Conservation (phyloP, 208 protist genomes). For the Entamoeba invadens region DNA sequence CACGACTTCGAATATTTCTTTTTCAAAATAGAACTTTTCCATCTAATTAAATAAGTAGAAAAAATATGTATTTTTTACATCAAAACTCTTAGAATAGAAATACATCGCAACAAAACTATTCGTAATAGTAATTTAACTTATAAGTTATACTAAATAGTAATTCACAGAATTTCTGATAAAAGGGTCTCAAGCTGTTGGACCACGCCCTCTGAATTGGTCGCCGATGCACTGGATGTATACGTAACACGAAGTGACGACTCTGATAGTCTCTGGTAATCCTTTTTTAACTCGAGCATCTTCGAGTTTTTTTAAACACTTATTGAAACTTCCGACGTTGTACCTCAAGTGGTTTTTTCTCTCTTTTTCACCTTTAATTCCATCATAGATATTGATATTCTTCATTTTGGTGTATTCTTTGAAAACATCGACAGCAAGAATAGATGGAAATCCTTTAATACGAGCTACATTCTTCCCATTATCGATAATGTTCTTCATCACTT, state of each 20-base stretch:
- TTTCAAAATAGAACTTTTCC: too few relatives aligned
- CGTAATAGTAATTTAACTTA: too few relatives aligned
- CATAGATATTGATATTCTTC: background rate
- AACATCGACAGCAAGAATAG: background rate
- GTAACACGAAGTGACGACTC: background rate
- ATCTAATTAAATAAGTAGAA: background rate
- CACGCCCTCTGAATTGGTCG: background rate
- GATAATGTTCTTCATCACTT: background rate
- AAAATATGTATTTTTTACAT: background rate
- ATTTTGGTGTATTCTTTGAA: background rate
- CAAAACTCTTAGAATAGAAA: too few relatives aligned
- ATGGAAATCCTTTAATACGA: background rate
- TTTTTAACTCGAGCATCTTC: background rate
- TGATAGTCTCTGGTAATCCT: background rate
- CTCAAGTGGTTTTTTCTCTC: background rate
- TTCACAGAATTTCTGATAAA: background rate
- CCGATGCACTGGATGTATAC: background rate
- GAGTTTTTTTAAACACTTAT: background rate
- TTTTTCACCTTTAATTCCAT: background rate
- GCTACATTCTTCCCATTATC: background rate
- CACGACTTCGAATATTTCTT: background rate
- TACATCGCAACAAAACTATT: too few relatives aligned
- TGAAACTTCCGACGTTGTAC: background rate
- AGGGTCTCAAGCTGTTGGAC: background rate
- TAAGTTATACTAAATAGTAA: background rate